phyloP scores from a whole-genome alignment of 108 stramenopile species.

The Fistulifera solaris region DNA sequence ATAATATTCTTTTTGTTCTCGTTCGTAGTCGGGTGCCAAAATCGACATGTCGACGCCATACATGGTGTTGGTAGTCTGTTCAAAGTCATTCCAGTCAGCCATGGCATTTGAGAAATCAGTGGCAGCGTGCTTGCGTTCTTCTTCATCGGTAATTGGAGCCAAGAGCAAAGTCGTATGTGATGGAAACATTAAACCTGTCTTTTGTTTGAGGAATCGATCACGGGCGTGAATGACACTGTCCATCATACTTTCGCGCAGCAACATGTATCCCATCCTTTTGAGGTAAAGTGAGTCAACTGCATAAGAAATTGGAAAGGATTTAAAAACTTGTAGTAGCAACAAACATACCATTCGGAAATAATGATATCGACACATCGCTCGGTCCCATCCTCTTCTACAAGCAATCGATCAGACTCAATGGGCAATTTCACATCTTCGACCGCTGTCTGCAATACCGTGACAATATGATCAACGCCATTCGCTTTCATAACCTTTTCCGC shows the following conservation, averaged over 20 bases:
- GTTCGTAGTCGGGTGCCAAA: constrained; percentile 77
- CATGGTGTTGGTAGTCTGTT: constrained; percentile 66
- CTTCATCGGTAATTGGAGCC: constrained; percentile 87
- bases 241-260: constrained; percentile 94
- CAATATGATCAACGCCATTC: constrained; percentile 87
- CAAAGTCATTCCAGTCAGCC: constrained; percentile 89
- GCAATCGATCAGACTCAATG: constrained; percentile 55
- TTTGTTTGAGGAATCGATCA: constrained; percentile 82
- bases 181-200: constrained; percentile 93
- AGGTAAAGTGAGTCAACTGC: too few relatives aligned
- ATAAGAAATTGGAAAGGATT: too few relatives aligned
- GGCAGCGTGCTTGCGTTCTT: constrained; percentile 67
- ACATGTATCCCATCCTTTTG: constrained; percentile 91
- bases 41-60: constrained; percentile 90
- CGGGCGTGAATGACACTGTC: constrained; percentile 90
- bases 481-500: constrained; percentile 83
- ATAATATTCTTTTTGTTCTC: constrained; percentile 94
- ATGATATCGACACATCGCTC: constrained; percentile 90
- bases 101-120: constrained; percentile 80
- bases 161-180: constrained; percentile 91
- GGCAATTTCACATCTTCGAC: constrained; percentile 81
- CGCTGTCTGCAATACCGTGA: constrained; percentile 93
- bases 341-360: constrained; percentile 82
- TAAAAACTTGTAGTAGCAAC: too few relatives aligned
- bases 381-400: constrained; percentile 32